These are phyloP conservation scores for Ascochyta koolunga DNA, from an alignment of 2,329 filamentous ascomycete species.

Conservation along the genomic window DNA sequence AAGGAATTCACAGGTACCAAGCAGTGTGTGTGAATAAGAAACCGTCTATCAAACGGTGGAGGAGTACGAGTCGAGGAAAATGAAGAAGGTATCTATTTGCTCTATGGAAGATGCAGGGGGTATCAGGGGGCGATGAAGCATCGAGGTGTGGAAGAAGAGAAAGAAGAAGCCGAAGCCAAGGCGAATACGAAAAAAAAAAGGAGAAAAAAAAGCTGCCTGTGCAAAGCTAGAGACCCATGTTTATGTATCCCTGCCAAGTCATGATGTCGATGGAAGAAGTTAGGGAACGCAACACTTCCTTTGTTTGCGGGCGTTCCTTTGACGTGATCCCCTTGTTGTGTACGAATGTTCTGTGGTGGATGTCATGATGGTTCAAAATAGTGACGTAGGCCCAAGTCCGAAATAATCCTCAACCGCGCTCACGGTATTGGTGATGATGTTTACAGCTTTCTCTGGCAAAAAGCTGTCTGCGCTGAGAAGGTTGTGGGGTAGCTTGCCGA, in stretches of 20 bases:
- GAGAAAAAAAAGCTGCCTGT: background rate
- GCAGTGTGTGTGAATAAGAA: too few species aligned
- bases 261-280: background rate
- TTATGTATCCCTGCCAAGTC: background rate
- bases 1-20: too few species aligned
- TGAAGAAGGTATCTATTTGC: too few species aligned
- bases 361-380: background rate
- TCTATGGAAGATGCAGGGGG: too few species aligned
- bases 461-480: background rate
- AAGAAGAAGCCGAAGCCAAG: too few species aligned
- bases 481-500: background rate
- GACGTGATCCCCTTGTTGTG: too few species aligned
- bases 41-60: too few species aligned
- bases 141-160: too few species aligned
- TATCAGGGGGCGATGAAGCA: too few species aligned
- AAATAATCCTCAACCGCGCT: background rate
- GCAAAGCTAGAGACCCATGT: background rate
- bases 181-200: too few species aligned
- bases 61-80: too few species aligned
- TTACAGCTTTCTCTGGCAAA: background rate
- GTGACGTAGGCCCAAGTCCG: background rate
- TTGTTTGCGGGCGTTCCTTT: background rate
- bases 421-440: background rate
- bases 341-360: too few species aligned
- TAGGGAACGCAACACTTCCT: background rate